These are phyloP conservation scores for Aegle marmelos DNA, from an alignment of 345 rosid species.

Conservation along the genomic window DNA sequence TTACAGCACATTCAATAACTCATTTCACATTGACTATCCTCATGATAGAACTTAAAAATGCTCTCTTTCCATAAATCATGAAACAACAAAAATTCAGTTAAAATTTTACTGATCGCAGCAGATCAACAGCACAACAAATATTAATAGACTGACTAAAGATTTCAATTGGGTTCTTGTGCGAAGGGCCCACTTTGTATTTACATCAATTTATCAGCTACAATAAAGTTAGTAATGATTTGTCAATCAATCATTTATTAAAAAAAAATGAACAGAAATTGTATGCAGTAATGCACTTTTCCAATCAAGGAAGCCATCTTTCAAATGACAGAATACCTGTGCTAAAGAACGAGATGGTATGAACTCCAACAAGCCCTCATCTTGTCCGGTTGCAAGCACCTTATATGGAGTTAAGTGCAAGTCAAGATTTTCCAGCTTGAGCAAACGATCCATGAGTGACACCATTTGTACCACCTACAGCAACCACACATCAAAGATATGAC, in stretches of 20 bases:
- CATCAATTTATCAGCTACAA: not conserved
- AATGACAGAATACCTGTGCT: constrained; percentile 63
- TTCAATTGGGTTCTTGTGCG: not conserved
- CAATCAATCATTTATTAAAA: not conserved
- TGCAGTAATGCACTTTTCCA: not conserved
- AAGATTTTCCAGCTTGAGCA: constrained; percentile 92
- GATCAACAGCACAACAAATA: not conserved
- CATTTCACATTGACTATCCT: not conserved
- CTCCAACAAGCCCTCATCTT: constrained; percentile 98
- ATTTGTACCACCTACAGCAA: constrained; percentile 85
- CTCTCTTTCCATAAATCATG: not conserved
- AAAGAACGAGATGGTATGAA: constrained; percentile 91
- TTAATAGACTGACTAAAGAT: not conserved
- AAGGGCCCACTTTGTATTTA: not conserved
- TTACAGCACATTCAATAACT: not conserved
- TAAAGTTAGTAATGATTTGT: not conserved
- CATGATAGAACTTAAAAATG: not conserved
- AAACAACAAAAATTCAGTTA: not conserved
- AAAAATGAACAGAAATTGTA: not conserved
- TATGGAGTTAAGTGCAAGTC: constrained; percentile 90
- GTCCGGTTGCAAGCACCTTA: constrained; percentile 95
- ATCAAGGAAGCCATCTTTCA: constrained; percentile 6
- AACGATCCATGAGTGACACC: constrained; percentile 99
- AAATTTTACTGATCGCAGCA: not conserved
- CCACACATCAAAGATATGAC: constrained; percentile 26